Conservation (phyloP, 108 stramenopile genomes). For the Cyclotella kingstonii region DNA sequence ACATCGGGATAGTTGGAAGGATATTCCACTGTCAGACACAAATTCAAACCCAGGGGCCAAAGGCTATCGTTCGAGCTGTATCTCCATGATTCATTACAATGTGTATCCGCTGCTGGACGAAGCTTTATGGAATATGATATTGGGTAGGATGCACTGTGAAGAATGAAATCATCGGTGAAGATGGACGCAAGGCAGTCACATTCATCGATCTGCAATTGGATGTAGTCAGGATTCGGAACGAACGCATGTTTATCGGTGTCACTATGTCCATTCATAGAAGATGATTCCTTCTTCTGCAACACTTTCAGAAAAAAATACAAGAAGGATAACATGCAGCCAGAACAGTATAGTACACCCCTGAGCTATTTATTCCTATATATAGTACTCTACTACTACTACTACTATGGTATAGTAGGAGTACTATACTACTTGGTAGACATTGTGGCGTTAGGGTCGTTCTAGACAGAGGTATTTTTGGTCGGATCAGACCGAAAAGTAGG, state of each 20-base stretch:
- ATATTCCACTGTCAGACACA: conserved; percentile 50
- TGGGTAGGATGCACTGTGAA: conserved; percentile 47
- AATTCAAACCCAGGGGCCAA: conserved; percentile 1
- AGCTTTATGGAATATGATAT: conserved; percentile 57
- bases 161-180: conserved; percentile 57
- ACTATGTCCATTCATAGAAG: too few species aligned
- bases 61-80: background rate
- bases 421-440: too few species aligned
- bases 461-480: too few species aligned
- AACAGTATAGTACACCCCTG: too few species aligned
- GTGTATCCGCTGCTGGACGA: conserved; percentile 26
- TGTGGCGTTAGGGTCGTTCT: too few species aligned
- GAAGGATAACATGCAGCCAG: too few species aligned
- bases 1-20: conserved; percentile 60
- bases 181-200: conserved; percentile 59
- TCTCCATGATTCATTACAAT: background rate
- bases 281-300: too few species aligned
- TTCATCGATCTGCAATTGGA: conserved; percentile 59
- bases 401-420: too few species aligned
- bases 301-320: too few species aligned
- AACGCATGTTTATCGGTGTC: background rate
- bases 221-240: background rate
- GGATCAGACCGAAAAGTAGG: too few species aligned
- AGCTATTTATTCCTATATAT: too few species aligned
- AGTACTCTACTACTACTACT: too few species aligned